Evolutionary conservation across 768 basidiomycete genomes (phyloP), one percentile per base, ranked within the genome.

Genomic region (Cubamyces sp.): DNA sequence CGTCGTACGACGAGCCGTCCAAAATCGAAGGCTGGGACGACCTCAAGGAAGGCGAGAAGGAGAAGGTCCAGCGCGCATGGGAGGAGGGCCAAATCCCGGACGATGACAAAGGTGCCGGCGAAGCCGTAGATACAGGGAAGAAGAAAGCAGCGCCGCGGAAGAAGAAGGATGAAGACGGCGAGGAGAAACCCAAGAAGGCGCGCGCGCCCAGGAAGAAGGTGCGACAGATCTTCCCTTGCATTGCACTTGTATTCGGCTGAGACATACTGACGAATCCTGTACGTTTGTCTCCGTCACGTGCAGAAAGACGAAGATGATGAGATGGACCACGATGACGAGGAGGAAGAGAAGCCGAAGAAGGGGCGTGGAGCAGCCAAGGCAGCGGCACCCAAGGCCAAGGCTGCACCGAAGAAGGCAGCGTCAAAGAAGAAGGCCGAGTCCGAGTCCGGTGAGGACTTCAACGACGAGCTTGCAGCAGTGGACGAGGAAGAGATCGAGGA

Each of bases 281-380:
- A 18, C 5, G 23, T 41, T 14, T 26, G 40, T 34, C n/a, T 16
- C 23, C n/a, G 14, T 41, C 18, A 28, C 15, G 19, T 57, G 58
- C 30, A 69, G 62, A 64, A 70, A 43, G 65, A 61, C 25, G 67
- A 69, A 1, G 67, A 68, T 49, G 71, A 66, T 3, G 68, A 64
- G 57, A 73, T 67, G 58, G 75, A 71, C 25, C 76, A 72, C 28
- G 75, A 76, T 40, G 76, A 76, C 49, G 76, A 70, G 28, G 82
- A 70, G 39, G 82, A 80, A 11, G 82, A 81, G 54, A 82, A 84
- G 58, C 82, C 85, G 12, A 82, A 82, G 73, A 84, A 83, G 76
- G 82, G 81, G 62, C 78, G 80, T 59, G 77, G 80, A 12, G 75
- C 73, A n/a, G 62, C 60, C 21, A 70, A 72, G 47, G 71, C 70